Percentiles rank a stretch among this genome's conserved stretches.
Conservation (phyloP, 129 eudicot species). For the Apium graveolens region DNA sequence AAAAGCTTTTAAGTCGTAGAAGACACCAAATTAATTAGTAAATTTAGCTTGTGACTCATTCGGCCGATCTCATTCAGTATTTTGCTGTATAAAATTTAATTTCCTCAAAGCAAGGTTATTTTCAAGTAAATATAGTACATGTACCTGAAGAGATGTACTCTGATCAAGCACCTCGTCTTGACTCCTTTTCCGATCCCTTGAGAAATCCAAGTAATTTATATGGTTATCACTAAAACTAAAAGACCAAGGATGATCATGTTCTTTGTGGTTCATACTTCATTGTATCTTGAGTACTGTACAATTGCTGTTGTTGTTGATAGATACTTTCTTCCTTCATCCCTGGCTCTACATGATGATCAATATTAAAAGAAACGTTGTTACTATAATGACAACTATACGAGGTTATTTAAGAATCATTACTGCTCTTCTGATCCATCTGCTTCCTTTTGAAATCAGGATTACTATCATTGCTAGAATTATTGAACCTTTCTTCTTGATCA, state of each 20-base stretch:
- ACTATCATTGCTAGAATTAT: background rate
- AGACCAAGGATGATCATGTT: background rate
- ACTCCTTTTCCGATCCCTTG: slow-evolving; percentile 3
- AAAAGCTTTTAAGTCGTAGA: too few species aligned
- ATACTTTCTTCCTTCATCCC: background rate
- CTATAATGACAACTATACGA: background rate
- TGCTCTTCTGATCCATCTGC: background rate
- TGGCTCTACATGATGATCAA: background rate
- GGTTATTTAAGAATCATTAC: background rate
- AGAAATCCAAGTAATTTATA: slow-evolving; percentile 1
- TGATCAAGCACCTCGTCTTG: background rate
- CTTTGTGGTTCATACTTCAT: background rate
- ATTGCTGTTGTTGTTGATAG: background rate
- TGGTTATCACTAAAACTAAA: background rate
- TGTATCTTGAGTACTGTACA: background rate
- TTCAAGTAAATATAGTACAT: background rate
- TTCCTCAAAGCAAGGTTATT: background rate
- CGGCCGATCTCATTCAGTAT: background rate
- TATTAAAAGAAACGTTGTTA: background rate
- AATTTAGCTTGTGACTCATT: background rate
- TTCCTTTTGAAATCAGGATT: background rate
- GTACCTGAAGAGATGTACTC: background rate
- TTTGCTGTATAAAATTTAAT: background rate
- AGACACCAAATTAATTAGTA: background rate
- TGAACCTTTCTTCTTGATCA: slow-evolving; percentile 2